These are phyloP conservation scores for Colletotrichum tabaci DNA, from an alignment of 2,329 filamentous ascomycete species.

Conservation along the genomic window DNA sequence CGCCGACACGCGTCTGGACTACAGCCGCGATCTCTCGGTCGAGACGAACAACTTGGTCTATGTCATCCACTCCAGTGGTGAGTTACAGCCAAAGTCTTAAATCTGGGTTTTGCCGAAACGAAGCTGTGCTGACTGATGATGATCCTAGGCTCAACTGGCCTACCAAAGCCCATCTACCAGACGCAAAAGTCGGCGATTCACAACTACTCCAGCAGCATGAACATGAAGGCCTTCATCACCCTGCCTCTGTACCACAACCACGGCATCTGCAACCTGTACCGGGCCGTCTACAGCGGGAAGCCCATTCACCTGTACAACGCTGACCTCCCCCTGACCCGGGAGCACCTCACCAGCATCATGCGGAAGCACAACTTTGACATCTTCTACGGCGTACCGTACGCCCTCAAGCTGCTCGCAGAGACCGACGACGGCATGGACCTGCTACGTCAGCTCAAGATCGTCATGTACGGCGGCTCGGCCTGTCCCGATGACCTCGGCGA, in stretches of 20 bases:
- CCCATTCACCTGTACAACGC: constrained; percentile 69
- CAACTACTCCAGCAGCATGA: constrained; percentile 58
- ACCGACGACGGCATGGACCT: constrained; percentile 65
- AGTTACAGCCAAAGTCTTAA: neutral
- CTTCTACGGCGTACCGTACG: constrained; percentile 75
- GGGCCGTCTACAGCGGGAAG: constrained; percentile 66
- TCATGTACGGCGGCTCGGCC: constrained; percentile 70
- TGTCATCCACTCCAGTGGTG: constrained; percentile 55
- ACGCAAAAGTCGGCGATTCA: constrained; percentile 66
- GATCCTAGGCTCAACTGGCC: constrained; percentile 67
- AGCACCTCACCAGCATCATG: constrained; percentile 63
- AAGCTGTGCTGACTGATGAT: constrained; percentile 18
- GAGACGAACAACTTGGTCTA: constrained; percentile 47
- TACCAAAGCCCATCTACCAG: constrained; percentile 75
- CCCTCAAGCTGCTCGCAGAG: constrained; percentile 74
- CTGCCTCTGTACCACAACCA: constrained; percentile 73
- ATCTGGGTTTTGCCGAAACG: constrained; percentile 43
- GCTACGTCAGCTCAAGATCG: constrained; percentile 63
- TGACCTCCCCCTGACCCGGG: constrained; percentile 66
- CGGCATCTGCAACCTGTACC: constrained; percentile 68
- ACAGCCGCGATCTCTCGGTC: constrained; percentile 49
- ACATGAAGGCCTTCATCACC: constrained; percentile 66
- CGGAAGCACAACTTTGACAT: constrained; percentile 62
- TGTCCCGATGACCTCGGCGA: constrained; percentile 74
- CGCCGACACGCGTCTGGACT: constrained; percentile 49